These are phyloP conservation scores for Chlorociboria aeruginascens DNA, from an alignment of 495 filamentous ascomycete species.

Conservation along the genomic window DNA sequence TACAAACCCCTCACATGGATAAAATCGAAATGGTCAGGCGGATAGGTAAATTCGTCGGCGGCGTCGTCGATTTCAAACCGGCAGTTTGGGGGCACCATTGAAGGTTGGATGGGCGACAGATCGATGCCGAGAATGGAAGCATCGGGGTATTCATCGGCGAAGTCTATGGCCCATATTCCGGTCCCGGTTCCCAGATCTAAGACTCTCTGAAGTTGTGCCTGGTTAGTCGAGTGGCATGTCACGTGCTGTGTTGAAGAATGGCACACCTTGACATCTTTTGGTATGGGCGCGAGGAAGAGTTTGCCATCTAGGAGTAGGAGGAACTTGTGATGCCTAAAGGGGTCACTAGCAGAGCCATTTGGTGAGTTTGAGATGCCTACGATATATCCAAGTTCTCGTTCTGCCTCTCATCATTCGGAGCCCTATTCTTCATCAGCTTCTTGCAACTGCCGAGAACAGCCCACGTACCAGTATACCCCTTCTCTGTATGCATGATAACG, in stretches of 20 bases:
- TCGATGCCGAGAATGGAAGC: conserved; percentile 42
- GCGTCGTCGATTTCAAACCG: conserved; percentile 42
- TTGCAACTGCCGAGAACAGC: background rate
- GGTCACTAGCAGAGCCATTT: background rate
- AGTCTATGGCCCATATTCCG: conserved; percentile 42
- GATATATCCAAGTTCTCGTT: conserved; percentile 15
- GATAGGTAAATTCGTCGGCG: conserved; percentile 40
- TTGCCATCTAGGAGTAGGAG: conserved; percentile 21
- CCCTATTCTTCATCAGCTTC: conserved; percentile 1
- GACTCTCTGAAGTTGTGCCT: conserved; percentile 1
- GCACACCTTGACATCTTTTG: conserved; percentile 7
- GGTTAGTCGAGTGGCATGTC: background rate
- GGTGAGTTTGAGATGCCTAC: conserved; percentile 1
- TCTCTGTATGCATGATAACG: conserved; percentile 17
- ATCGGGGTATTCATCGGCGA: conserved; percentile 40
- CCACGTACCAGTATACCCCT: conserved; percentile 13
- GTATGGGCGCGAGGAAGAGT: conserved; percentile 23
- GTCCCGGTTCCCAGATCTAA: conserved; percentile 17
- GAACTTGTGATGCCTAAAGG: conserved; percentile 25
- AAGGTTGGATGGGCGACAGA: conserved; percentile 36
- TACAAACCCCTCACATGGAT: conserved; percentile 40
- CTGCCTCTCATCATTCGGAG: conserved; percentile 14
- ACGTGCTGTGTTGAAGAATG: background rate
- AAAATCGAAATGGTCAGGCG: conserved; percentile 34
- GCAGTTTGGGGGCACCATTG: conserved; percentile 40